Conservation (phyloP, 2,329 filamentous ascomycete species). For the Aspergillus calidoustus region DNA sequence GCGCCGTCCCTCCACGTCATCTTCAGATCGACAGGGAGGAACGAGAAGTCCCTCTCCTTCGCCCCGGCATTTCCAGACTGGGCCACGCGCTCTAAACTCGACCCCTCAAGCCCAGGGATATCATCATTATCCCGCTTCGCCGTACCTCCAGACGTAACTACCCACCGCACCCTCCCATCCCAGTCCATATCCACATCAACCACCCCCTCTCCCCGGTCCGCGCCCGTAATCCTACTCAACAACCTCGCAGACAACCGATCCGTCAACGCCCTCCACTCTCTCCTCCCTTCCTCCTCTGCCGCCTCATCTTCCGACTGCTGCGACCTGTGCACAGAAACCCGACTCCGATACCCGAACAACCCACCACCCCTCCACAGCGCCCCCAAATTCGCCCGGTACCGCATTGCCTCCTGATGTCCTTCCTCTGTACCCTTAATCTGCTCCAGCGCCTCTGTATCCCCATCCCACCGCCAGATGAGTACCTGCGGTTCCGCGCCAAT, state of each 20-base stretch:
- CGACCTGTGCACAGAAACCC: conserved; percentile 27
- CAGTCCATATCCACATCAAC: conserved; percentile 28
- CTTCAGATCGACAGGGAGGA: conserved; percentile 64
- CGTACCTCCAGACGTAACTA: conserved; percentile 62
- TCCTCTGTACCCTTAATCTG: conserved; percentile 40
- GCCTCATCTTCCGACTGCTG: conserved; percentile 26
- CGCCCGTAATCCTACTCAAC: conserved; percentile 56
- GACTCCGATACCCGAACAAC: conserved; percentile 47
- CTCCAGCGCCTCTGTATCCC: conserved; percentile 40
- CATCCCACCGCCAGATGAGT: conserved; percentile 60
- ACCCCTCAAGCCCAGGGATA: conserved; percentile 58
- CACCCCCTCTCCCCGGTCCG: conserved; percentile 25
- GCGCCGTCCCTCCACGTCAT: conserved; percentile 66
- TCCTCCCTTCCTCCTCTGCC: conserved; percentile 47
- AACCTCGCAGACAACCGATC: conserved; percentile 54
- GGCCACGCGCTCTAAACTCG: background rate
- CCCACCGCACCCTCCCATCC: conserved; percentile 55
- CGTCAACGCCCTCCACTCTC: conserved; percentile 60
- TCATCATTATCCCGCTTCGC: conserved; percentile 61
- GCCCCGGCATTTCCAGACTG: background rate
- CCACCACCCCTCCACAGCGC: conserved; percentile 58
- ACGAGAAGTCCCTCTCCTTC: conserved; percentile 53
- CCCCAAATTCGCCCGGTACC: conserved; percentile 61
- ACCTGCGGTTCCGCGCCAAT: conserved; percentile 45
- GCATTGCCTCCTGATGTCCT: conserved; percentile 52